Percentiles rank a stretch among this genome's conserved stretches.
phyloP scores from a whole-genome alignment of 345 rosid genomes.

The Moricandia moricandioides region DNA sequence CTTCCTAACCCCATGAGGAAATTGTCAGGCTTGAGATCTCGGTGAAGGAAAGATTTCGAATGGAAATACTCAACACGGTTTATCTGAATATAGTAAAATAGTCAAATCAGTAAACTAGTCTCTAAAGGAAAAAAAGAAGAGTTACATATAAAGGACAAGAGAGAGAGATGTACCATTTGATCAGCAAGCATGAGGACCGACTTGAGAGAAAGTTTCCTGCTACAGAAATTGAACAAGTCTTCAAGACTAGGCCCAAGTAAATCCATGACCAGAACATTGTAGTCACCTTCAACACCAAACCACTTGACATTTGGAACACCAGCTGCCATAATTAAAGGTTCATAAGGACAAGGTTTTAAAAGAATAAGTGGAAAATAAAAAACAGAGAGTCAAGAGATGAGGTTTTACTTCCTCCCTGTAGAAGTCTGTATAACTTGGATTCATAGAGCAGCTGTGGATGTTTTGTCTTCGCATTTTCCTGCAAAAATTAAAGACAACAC shows the following conservation, averaged over 20 bases:
- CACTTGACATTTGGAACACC: slow-evolving; percentile 93
- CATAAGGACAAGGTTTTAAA: not conserved
- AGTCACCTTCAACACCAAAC: slow-evolving; percentile 95
- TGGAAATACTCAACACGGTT: slow-evolving; percentile 90
- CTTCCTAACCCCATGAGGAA: slow-evolving; percentile 96
- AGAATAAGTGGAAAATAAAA: slow-evolving; percentile 15
- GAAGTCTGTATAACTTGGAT: slow-evolving; percentile 78
- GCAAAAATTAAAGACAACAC: not conserved
- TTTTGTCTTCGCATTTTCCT: slow-evolving; percentile 91
- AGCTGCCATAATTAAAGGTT: slow-evolving; percentile 48
- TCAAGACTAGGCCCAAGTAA: slow-evolving; percentile 97
- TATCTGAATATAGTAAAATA: slow-evolving; percentile 43
- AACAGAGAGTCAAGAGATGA: not conserved
- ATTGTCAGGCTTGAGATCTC: slow-evolving; percentile 95
- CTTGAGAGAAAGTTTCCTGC: slow-evolving; percentile 89
- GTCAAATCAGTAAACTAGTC: not conserved
- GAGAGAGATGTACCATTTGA: slow-evolving; percentile 66
- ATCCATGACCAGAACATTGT: slow-evolving; percentile 95
- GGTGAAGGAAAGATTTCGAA: slow-evolving; percentile 89
- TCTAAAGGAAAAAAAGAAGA: not conserved
- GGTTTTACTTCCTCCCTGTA: slow-evolving; percentile 85
- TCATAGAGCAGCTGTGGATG: slow-evolving; percentile 90
- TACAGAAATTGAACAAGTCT: slow-evolving; percentile 94
- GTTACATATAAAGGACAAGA: not conserved
- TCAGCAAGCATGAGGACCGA: slow-evolving; percentile 98